phyloP scores from a whole-genome alignment of 164 flowering plant species.

The Pachysandra terminalis region DNA sequence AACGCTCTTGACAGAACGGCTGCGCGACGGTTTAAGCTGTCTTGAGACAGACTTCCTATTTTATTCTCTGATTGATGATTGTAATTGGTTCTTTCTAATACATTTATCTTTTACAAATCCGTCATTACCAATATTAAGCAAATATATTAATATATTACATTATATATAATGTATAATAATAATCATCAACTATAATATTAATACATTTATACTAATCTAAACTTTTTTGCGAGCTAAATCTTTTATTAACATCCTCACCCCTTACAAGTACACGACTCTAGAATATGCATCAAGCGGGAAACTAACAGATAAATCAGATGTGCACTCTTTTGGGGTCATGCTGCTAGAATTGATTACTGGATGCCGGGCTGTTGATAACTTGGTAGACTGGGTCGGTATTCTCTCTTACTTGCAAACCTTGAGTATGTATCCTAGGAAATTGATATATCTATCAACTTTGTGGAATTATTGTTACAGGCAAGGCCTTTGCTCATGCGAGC shows the following conservation, averaged over 20 bases:
- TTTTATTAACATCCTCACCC: background rate
- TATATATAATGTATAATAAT: too few species aligned
- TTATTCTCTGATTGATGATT: too few species aligned
- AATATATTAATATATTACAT: too few species aligned
- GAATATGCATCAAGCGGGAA: conserved; percentile 95
- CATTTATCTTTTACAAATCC: too few species aligned
- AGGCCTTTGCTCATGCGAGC: conserved; percentile 75
- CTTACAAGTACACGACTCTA: conserved; percentile 81
- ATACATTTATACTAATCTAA: too few species aligned
- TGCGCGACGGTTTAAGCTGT: too few species aligned
- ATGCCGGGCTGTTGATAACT: conserved; percentile 67
- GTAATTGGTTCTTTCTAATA: too few species aligned
- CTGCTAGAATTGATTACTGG: conserved; percentile 93
- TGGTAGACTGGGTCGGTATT: conserved; percentile 87
- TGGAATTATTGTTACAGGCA: conserved; percentile 46
- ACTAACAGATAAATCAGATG: conserved; percentile 86
- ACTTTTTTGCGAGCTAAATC: too few species aligned
- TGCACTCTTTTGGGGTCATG: conserved; percentile 90
- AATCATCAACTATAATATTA: too few species aligned
- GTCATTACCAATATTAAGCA: too few species aligned
- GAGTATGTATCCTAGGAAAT: background rate
- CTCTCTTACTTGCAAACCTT: background rate
- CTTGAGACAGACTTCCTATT: too few species aligned
- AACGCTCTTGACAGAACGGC: too few species aligned
- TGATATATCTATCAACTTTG: conserved; percentile 3